A percentile compares a stretch with the other conserved stretches of the same genome.
Evolutionary conservation across 345 rosid species (phyloP).

Genomic region (Toxicodendron radicans): DNA sequence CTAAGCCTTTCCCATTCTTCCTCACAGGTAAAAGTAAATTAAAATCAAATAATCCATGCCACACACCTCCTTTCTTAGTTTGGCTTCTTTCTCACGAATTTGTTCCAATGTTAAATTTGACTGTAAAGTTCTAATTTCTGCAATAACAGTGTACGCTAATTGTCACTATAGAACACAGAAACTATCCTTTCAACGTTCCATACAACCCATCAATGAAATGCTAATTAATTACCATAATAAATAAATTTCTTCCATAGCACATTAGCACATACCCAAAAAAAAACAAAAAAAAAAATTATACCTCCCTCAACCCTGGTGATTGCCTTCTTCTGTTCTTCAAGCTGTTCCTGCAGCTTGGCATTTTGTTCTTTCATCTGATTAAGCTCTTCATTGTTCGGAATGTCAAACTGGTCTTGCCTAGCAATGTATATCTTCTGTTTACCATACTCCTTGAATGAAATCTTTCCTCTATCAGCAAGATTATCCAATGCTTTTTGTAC

Average conservation of each 20-base stretch:
- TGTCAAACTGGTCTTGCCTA: constrained; percentile 87
- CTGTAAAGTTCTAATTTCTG: constrained; percentile 72
- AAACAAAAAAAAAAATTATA: constrained; percentile 13
- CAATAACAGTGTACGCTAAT: constrained; percentile 20
- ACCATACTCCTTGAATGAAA: constrained; percentile 89
- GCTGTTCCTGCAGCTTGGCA: constrained; percentile 56
- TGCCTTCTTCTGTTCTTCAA: constrained; percentile 60
- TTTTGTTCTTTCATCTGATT: constrained; percentile 79
- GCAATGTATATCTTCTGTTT: constrained; percentile 95
- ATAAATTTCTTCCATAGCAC: background rate
- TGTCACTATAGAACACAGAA: background rate
- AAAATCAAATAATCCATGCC: constrained; percentile 5
- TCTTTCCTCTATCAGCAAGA: constrained; percentile 72
- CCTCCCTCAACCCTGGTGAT: constrained; percentile 73
- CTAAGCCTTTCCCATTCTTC: background rate
- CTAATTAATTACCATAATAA: background rate
- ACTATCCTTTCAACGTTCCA: background rate
- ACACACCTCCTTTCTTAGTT: constrained; percentile 63
- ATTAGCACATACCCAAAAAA: too few species aligned
- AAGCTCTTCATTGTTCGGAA: constrained; percentile 81
- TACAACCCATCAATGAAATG: background rate
- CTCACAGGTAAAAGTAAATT: background rate
- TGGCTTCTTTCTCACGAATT: constrained; percentile 60
- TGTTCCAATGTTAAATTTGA: constrained; percentile 77
- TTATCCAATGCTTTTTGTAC: constrained; percentile 80